Percentiles rank a stretch among this genome's conserved stretches.
Conservation (phyloP, 768 basidiomycete genomes). For the Amanita muscaria region DNA sequence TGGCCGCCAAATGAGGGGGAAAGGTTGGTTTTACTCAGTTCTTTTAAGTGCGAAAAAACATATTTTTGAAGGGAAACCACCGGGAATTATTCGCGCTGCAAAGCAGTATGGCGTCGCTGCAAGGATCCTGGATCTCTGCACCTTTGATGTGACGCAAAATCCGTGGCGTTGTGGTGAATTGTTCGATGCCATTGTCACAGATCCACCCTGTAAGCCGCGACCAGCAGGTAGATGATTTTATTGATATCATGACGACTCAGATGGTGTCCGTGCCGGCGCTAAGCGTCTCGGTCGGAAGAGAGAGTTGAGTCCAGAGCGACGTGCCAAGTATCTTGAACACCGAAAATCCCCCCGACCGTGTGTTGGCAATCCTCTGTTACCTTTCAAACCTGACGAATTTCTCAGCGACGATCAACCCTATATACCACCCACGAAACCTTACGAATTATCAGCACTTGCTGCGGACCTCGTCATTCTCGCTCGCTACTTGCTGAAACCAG, state of each 20-base stretch:
- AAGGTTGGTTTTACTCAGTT: constrained; percentile 36
- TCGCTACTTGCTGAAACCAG: constrained; percentile 75
- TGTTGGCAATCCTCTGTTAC: constrained; percentile 16
- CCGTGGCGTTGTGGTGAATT: constrained; percentile 85
- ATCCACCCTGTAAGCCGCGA: constrained; percentile 74
- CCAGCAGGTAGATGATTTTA: not conserved
- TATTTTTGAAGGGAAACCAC: constrained; percentile 27
- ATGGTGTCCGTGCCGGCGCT: constrained; percentile 87
- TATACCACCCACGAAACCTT: constrained; percentile 85
- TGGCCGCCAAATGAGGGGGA: constrained; percentile 94
- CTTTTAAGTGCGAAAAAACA: not conserved
- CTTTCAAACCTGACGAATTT: not conserved
- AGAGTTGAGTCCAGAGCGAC: constrained; percentile 30
- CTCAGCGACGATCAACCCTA: constrained; percentile 52
- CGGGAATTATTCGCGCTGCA: constrained; percentile 77
- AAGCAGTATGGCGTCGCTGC: constrained; percentile 71
- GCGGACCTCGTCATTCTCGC: constrained; percentile 74
- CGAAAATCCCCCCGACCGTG: constrained; percentile 34
- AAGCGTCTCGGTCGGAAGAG: constrained; percentile 71
- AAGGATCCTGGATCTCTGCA: constrained; percentile 74
- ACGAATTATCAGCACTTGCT: constrained; percentile 81
- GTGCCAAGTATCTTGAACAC: constrained; percentile 29
- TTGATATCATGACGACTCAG: constrained; percentile 27
- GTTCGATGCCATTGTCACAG: constrained; percentile 91
- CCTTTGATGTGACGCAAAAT: constrained; percentile 87